These are phyloP conservation scores for Syncephalis fuscata DNA, from an alignment of 371 early-diverging fungal genomes.

Conservation along the genomic window DNA sequence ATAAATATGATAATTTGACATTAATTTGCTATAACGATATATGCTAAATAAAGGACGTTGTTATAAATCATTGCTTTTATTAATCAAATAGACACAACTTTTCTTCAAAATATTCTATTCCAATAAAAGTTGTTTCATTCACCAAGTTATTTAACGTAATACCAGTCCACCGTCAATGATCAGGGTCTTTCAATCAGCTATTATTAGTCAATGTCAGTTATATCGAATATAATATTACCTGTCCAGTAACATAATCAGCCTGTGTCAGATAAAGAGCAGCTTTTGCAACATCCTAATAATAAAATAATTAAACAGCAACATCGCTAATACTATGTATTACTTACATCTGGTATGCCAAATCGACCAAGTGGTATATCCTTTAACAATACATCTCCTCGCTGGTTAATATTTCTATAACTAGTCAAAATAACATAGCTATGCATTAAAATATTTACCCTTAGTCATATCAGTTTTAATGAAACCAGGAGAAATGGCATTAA, in stretches of 20 bases:
- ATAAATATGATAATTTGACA: too few species aligned
- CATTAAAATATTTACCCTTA: slow-evolving; percentile 14
- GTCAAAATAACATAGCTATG: not conserved
- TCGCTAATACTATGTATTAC: not conserved
- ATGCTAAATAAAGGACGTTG: too few species aligned
- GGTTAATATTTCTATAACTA: slow-evolving; percentile 5
- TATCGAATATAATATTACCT: slow-evolving; percentile 14
- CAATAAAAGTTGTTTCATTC: too few species aligned
- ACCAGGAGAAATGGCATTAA: slow-evolving; percentile 79
- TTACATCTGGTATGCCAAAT: slow-evolving; percentile 33
- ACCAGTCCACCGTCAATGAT: slow-evolving; percentile 49
- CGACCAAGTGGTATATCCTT: slow-evolving; percentile 30
- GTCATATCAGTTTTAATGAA: slow-evolving; percentile 80
- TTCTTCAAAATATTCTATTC: too few species aligned
- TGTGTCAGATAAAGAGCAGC: slow-evolving; percentile 45
- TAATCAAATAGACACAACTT: too few species aligned
- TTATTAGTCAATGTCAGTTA: not conserved
- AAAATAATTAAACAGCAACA: not conserved
- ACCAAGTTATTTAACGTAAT: too few species aligned
- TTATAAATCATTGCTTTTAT: too few species aligned
- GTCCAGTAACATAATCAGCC: slow-evolving; percentile 53
- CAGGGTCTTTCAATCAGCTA: slow-evolving; percentile 17
- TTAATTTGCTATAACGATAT: too few species aligned
- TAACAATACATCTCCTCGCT: slow-evolving; percentile 16
- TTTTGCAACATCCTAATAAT: slow-evolving; percentile 38